A percentile compares a stretch with the other conserved stretches of the same genome.
phyloP scores from a whole-genome alignment of 306 rosid genomes.

The Lathyrus aphaca region DNA sequence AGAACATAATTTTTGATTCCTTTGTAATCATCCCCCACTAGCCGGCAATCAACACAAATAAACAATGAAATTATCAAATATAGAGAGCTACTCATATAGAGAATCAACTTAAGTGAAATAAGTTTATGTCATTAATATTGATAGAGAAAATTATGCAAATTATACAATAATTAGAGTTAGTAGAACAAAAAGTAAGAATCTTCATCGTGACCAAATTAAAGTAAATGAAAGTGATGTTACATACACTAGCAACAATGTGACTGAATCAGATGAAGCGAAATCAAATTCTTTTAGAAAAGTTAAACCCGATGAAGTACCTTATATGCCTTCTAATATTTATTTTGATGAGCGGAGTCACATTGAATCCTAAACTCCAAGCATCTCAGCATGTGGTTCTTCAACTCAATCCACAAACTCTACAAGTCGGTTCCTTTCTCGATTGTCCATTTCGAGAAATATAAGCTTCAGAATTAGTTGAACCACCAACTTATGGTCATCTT shows the following conservation, averaged over 20 bases:
- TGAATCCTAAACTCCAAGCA: constrained; percentile 57
- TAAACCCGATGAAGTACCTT: constrained; percentile 56
- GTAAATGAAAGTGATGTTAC: constrained; percentile 51
- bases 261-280: constrained; percentile 52
- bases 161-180: too few relatives aligned
- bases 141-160: too few relatives aligned
- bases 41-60: too few relatives aligned
- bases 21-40: too few relatives aligned
- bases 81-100: too few relatives aligned
- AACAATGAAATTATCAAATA: too few relatives aligned
- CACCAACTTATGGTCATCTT: constrained; percentile 82
- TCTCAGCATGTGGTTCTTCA: constrained; percentile 59
- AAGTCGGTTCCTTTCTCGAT: constrained; percentile 77
- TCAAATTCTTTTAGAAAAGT: constrained; percentile 58
- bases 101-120: too few relatives aligned
- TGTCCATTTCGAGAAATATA: constrained; percentile 75
- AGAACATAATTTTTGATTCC: too few relatives aligned
- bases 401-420: constrained; percentile 68
- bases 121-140: too few relatives aligned
- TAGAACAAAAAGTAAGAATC: too few relatives aligned
- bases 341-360: constrained; percentile 61
- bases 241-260: constrained; percentile 48
- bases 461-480: constrained; percentile 94
- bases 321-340: constrained; percentile 56
- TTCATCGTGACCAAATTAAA: constrained; percentile 64